phyloP scores from a whole-genome alignment of 2,329 filamentous ascomycete genomes.

The Falciphora oryzae region DNA sequence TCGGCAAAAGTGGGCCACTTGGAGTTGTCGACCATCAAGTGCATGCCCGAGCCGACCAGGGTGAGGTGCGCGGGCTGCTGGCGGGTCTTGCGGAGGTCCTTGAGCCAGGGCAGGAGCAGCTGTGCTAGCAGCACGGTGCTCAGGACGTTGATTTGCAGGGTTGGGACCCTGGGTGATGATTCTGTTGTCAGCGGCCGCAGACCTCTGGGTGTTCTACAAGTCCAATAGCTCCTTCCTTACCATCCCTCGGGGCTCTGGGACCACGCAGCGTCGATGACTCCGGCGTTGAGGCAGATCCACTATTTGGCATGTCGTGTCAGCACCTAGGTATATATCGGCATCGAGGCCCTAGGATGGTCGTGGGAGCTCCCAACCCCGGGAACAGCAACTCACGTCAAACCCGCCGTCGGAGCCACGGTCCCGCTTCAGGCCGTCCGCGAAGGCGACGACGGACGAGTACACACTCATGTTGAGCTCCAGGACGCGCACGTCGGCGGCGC shows the following conservation, averaged over 20 bases:
- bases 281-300: slow-evolving; percentile 22
- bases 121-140: slow-evolving; percentile 49
- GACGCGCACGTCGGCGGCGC: slow-evolving; percentile 14
- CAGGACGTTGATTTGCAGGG: slow-evolving; percentile 52
- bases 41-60: slow-evolving; percentile 19
- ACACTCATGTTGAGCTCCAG: slow-evolving; percentile 22
- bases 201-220: background rate
- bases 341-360: background rate
- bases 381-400: slow-evolving; percentile 15
- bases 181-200: background rate
- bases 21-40: slow-evolving; percentile 16
- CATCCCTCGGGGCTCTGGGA: slow-evolving; percentile 21
- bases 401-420: slow-evolving; percentile 17
- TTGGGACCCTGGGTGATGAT: slow-evolving; percentile 34
- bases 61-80: slow-evolving; percentile 20
- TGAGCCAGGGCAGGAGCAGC: slow-evolving; percentile 43
- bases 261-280: slow-evolving; percentile 17
- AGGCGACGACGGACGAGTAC: slow-evolving; percentile 20
- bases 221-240: slow-evolving; percentile 16
- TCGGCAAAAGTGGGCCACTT: slow-evolving; percentile 16
- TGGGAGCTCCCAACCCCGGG: too few species aligned
- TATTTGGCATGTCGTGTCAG: background rate
- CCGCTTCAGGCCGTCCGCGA: slow-evolving; percentile 19
- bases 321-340: background rate
- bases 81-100: slow-evolving; percentile 19